phyloP scores from a whole-genome alignment of 345 rosid species.

The Rhodamnia rubescens region DNA sequence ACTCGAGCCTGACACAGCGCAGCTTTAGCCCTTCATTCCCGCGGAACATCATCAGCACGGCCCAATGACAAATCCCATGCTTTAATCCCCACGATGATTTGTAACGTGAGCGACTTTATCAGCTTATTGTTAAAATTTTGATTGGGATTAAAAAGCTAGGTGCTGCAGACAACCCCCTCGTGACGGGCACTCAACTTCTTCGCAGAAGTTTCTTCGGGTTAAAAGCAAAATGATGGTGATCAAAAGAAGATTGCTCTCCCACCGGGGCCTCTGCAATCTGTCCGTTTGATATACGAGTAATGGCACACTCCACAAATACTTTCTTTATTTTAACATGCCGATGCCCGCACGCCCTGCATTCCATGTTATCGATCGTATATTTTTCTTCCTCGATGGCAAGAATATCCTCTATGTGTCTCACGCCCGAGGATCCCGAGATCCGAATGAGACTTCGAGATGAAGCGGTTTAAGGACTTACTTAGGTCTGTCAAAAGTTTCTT shows the following conservation, averaged over 20 bases:
- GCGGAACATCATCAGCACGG: not conserved
- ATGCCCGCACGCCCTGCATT: too few species aligned
- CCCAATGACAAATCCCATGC: not conserved
- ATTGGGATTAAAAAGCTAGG: not conserved
- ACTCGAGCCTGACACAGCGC: not conserved
- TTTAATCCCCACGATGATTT: not conserved
- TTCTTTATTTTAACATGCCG: too few species aligned
- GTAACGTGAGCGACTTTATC: not conserved
- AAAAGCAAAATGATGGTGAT: not conserved
- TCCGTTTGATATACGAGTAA: too few species aligned
- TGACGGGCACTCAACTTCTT: not conserved
- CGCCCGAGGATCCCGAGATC: too few species aligned
- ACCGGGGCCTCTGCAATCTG: too few species aligned
- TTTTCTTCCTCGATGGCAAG: too few species aligned
- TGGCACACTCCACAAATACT: rapidly evolving
- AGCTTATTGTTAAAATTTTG: not conserved
- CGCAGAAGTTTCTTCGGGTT: not conserved
- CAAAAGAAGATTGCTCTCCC: not conserved
- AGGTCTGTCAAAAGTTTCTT: not conserved
- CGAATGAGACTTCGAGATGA: too few species aligned
- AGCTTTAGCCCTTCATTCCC: not conserved
- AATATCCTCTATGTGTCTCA: too few species aligned
- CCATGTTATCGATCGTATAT: too few species aligned
- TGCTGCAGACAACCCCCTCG: not conserved
- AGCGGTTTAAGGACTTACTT: too few species aligned